Conservation (phyloP, 805 yeast species). For the Wickerhamiella azymoides region DNA sequence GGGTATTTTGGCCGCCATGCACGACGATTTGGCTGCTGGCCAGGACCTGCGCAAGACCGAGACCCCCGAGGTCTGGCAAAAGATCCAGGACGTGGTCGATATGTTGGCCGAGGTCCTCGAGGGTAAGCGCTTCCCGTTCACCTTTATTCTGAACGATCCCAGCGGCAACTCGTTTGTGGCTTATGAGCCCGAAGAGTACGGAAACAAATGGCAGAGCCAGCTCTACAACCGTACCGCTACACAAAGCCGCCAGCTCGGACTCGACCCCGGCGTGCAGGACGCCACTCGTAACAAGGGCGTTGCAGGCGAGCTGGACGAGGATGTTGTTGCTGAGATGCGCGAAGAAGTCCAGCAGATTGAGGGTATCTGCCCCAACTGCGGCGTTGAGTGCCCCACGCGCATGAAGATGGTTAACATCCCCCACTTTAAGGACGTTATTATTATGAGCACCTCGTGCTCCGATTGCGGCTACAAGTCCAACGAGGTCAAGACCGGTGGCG, state of each 20-base stretch:
- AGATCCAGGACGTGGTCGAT: conserved; percentile 53
- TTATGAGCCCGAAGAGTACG: conserved; percentile 50
- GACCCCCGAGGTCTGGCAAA: conserved; percentile 62
- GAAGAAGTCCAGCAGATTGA: conserved; percentile 88
- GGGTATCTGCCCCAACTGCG: conserved; percentile 88
- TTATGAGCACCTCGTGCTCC: conserved; percentile 90
- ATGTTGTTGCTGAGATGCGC: conserved; percentile 60
- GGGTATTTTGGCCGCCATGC: conserved; percentile 74
- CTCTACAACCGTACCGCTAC: conserved; percentile 78
- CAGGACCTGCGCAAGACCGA: conserved; percentile 64
- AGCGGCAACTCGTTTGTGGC: conserved; percentile 97
- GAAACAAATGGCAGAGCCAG: conserved; percentile 77
- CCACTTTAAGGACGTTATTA: conserved; percentile 91
- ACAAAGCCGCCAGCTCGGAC: conserved; percentile 74
- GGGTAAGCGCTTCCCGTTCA: conserved; percentile 66
- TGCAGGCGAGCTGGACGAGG: conserved; percentile 42
- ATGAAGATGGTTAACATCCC: conserved; percentile 97
- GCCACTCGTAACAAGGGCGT: conserved; percentile 33
- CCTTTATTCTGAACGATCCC: conserved; percentile 78
- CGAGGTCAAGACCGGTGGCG: conserved; percentile 98
- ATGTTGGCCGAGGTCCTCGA: conserved; percentile 46
- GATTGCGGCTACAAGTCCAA: conserved; percentile 91
- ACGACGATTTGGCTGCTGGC: conserved; percentile 62
- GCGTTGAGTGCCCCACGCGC: conserved; percentile 70
- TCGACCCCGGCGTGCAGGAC: conserved; percentile 25